phyloP scores from a whole-genome alignment of 1,284 basidiomycete species.

The Ceraceosorus guamensis region DNA sequence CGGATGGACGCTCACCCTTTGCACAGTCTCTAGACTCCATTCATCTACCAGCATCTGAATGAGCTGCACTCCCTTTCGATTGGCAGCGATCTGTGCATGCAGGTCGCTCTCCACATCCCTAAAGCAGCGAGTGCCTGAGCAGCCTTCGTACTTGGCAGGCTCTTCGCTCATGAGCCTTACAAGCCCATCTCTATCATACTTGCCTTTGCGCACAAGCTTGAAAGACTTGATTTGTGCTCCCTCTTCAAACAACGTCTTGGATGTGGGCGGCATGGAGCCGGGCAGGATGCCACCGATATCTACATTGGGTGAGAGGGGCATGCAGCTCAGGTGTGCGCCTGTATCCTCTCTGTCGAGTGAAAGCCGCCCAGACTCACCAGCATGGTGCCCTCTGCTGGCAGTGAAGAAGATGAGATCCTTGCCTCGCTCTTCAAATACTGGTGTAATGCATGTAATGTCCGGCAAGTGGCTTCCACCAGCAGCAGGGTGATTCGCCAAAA shows the following conservation, averaged over 20 bases:
- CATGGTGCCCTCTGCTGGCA: constrained; percentile 73
- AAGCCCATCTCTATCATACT: constrained; percentile 70
- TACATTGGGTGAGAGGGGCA: not conserved
- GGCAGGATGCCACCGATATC: constrained; percentile 63
- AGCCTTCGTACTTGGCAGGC: constrained; percentile 64
- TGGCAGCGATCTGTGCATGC: constrained; percentile 92
- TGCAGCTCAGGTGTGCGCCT: not conserved
- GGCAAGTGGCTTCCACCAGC: constrained; percentile 64
- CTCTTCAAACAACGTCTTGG: constrained; percentile 82
- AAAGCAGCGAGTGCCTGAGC: constrained; percentile 52
- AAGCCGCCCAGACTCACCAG: constrained; percentile 40
- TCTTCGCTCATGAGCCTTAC: constrained; percentile 74
- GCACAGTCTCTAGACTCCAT: constrained; percentile 76
- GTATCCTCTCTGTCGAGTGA: not conserved
- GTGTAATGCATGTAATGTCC: constrained; percentile 82
- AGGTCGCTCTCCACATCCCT: constrained; percentile 84
- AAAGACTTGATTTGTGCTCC: constrained; percentile 86
- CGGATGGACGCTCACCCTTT: constrained; percentile 47
- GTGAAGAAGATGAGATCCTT: constrained; percentile 83
- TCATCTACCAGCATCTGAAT: constrained; percentile 66
- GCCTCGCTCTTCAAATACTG: constrained; percentile 62
- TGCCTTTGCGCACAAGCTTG: constrained; percentile 78
- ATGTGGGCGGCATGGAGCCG: constrained; percentile 85
- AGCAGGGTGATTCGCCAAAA: constrained; percentile 81
- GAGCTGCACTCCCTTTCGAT: constrained; percentile 69